Conservation (phyloP, 805 yeast species). For the Schwanniomyces occidentalis region DNA sequence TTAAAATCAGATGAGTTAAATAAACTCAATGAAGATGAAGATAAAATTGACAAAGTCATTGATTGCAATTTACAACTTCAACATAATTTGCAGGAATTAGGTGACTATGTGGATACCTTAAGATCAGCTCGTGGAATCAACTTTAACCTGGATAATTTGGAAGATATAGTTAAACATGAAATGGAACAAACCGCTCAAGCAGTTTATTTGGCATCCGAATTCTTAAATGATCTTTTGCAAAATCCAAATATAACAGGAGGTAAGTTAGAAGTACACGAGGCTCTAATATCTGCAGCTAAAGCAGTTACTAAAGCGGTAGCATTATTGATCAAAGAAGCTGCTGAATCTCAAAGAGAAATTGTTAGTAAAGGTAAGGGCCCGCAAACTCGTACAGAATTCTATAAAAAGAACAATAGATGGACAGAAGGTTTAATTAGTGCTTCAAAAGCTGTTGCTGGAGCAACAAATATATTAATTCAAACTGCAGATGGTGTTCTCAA, state of each 20-base stretch:
- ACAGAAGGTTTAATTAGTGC: conserved; percentile 92
- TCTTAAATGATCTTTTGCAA: conserved; percentile 52
- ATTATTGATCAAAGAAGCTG: conserved; percentile 68
- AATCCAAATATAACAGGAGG: conserved; percentile 55
- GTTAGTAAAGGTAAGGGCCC: conserved; percentile 69
- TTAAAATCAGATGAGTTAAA: conserved; percentile 54
- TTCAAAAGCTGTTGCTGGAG: conserved; percentile 79
- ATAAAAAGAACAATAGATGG: conserved; percentile 88
- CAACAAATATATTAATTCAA: conserved; percentile 77
- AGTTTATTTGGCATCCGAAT: conserved; percentile 63
- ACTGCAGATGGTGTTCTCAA: conserved; percentile 85
- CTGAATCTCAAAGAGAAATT: conserved; percentile 80
- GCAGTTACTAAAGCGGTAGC: conserved; percentile 80
- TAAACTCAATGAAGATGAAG: conserved; percentile 55
- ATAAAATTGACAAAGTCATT: conserved; percentile 74
- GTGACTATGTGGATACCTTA: conserved; percentile 56
- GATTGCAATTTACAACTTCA: conserved; percentile 75
- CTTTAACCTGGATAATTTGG: conserved; percentile 51
- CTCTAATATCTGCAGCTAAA: conserved; percentile 74
- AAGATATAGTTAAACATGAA: conserved; percentile 71
- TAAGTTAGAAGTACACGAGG: conserved; percentile 70
- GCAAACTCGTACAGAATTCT: conserved; percentile 68
- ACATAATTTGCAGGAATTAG: conserved; percentile 60
- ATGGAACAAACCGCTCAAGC: conserved; percentile 71
- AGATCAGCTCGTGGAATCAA: conserved; percentile 30